These are phyloP conservation scores for Suillus brevipes DNA, from an alignment of 768 basidiomycete genomes.

Conservation along the genomic window DNA sequence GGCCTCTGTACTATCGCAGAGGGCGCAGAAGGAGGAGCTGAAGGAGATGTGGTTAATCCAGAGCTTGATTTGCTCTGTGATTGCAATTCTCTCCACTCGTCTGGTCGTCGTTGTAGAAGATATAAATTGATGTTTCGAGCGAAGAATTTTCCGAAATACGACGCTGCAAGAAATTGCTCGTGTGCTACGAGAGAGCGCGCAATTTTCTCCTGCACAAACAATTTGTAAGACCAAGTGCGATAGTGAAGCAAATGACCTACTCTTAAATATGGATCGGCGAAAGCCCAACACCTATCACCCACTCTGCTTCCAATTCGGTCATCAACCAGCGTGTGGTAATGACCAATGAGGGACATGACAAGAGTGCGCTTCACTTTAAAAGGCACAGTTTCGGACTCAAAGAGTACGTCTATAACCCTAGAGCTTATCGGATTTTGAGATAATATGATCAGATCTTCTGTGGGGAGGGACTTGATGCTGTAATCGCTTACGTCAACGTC, in stretches of 20 bases:
- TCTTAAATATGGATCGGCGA: conserved; percentile 90
- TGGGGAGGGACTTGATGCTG: conserved; percentile 59
- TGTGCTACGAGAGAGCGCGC: conserved; percentile 75
- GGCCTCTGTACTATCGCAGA: background rate
- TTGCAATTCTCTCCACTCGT: conserved; percentile 82
- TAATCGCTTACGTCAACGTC: conserved; percentile 11
- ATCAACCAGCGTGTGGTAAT: conserved; percentile 80
- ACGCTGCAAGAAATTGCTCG: conserved; percentile 69
- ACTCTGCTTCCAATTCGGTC: conserved; percentile 91
- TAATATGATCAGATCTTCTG: conserved; percentile 58
- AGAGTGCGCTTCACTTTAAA: conserved; percentile 68
- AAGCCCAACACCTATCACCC: conserved; percentile 87
- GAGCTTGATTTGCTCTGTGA: conserved; percentile 39
- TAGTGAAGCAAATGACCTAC: conserved; percentile 38
- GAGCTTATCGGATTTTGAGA: conserved; percentile 70
- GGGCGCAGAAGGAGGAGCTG: conserved; percentile 12
- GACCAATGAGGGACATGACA: conserved; percentile 72
- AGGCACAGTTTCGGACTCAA: conserved; percentile 68
- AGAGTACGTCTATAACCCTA: conserved; percentile 75
- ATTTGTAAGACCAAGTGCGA: conserved; percentile 5
- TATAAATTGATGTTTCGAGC: conserved; percentile 75
- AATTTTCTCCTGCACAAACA: conserved; percentile 75
- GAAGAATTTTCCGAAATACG: conserved; percentile 88
- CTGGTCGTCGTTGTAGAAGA: conserved; percentile 73
- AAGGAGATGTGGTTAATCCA: conserved; percentile 19